Percentiles rank a stretch among this genome's conserved stretches.
Conservation (phyloP, 805 yeast genomes). For the Debaryomyces maramus region DNA sequence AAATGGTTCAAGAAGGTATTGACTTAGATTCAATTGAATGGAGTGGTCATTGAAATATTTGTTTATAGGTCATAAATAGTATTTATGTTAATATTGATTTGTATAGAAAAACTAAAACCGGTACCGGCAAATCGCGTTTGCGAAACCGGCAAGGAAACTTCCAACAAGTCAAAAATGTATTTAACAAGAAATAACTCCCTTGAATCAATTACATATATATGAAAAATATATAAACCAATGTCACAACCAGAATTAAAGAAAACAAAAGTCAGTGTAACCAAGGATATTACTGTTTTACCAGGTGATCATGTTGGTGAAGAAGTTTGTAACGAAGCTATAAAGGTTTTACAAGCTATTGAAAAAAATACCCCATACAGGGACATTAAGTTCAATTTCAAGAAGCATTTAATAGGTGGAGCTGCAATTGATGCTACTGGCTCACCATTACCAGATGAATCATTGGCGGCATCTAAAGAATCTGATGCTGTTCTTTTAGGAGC, state of each 20-base stretch:
- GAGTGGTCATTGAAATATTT: slow-evolving; percentile 78
- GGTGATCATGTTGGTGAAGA: slow-evolving; percentile 98
- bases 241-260: slow-evolving; percentile 20
- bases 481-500: slow-evolving; percentile 98
- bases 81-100: slow-evolving; percentile 1
- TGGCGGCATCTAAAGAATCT: slow-evolving; percentile 77
- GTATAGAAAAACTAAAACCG: slow-evolving; percentile 3
- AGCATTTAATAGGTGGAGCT: slow-evolving; percentile 95
- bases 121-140: slow-evolving; percentile 4
- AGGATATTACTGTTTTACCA: slow-evolving; percentile 83
- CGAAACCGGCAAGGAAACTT: slow-evolving; percentile 4
- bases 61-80: slow-evolving; percentile 1
- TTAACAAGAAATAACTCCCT: too few species aligned
- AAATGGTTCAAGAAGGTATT: slow-evolving; percentile 98
- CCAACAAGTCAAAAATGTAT: too few species aligned
- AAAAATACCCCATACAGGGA: slow-evolving; percentile 39
- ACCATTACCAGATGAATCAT: slow-evolving; percentile 83
- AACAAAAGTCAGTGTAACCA: slow-evolving; percentile 28
- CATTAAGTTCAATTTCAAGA: slow-evolving; percentile 69
- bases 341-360: slow-evolving; percentile 80
- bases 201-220: too few species aligned
- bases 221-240: slow-evolving; percentile 14
- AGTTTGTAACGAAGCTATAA: slow-evolving; percentile 84
- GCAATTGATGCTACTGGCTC: slow-evolving; percentile 96
- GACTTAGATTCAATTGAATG: slow-evolving; percentile 92